phyloP scores from a whole-genome alignment of 2,329 filamentous ascomycete genomes.

The Neofusicoccum laricinum region DNA sequence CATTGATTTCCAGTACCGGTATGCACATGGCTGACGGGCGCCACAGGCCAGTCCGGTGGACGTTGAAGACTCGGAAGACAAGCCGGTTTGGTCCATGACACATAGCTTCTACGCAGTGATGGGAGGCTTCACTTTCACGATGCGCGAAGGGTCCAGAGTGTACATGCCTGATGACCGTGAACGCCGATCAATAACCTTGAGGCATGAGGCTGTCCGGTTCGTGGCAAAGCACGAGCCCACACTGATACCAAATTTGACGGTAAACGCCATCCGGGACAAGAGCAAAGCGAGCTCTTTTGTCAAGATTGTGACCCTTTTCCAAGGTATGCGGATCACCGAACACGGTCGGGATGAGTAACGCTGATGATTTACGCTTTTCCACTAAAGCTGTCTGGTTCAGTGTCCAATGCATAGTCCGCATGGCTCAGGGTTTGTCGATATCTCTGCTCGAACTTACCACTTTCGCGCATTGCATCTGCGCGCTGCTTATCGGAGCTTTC shows the following conservation, averaged over 20 bases:
- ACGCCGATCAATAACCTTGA: conserved; percentile 3
- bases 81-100: conserved; percentile 19
- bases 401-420: background rate
- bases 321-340: background rate
- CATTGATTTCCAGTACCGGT: background rate
- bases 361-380: too few relatives aligned
- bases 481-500: background rate
- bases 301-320: background rate
- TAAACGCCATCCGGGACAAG: conserved; percentile 16
- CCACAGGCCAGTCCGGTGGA: background rate
- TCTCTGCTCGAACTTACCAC: background rate
- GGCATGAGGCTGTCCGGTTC: conserved; percentile 1
- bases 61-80: background rate
- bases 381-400: background rate
- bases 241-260: background rate
- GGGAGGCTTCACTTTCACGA: conserved; percentile 20
- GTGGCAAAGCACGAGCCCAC: conserved; percentile 5
- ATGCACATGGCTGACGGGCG: background rate
- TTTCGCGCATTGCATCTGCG: background rate
- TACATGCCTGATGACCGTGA: background rate
- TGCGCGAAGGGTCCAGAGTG: background rate
- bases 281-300: conserved; percentile 9
- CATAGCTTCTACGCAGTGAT: conserved; percentile 22
- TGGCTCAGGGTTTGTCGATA: background rate
- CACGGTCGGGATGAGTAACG: background rate